Evolutionary conservation across 2,329 filamentous ascomycete species (phyloP), one percentile per base, ranked within the genome.

Genomic region (Cytospora schulzeri): DNA sequence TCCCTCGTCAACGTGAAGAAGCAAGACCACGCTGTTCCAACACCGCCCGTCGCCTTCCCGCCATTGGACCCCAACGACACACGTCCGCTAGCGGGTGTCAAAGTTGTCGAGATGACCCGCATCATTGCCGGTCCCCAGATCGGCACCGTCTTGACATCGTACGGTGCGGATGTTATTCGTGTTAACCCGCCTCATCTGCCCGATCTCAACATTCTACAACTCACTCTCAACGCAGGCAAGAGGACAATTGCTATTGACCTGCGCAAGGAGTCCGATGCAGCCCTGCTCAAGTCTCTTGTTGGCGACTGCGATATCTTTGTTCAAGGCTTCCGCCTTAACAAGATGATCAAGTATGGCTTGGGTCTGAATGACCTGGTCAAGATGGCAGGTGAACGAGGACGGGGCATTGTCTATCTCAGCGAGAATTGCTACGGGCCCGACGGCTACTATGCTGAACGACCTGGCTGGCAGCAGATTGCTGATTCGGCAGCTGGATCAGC

Each of bases 261-360:
- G 41, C 55, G 64, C 38, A 55, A 52, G 50, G 48, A 22, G 0
- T 29, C 51, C 14, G 60, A 63, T 17, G 54, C 54, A 12, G 51
- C 50, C 19, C 50, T 59, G 24, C 52, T 65, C 22, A 76, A 77
- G 52, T 74, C 77, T 3, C 68, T 75, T 1, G 70, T 73, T 1
- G 81, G 81, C 56, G 80, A 81, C 2, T 82, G 79, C 2, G 84
- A 87, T 68, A 78, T 85, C 41, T 80, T 85, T 64, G 71, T 86
- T 26, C 80, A 85, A 65, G 83, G 84, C 29, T 86, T 81, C 74
- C 76, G 83, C 11, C 76, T 77, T 11, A 77, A 76, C 8, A 74
- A 76, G 12, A 73, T 86, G 56, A 73, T 75, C 41, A 73, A 75
- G 29, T 75, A 73, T n/a, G 79, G 79, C 0, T 73, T 81, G 19